Evolutionary conservation across 306 rosid genomes (phyloP).

Genomic region (Gleditsia sinensis): DNA sequence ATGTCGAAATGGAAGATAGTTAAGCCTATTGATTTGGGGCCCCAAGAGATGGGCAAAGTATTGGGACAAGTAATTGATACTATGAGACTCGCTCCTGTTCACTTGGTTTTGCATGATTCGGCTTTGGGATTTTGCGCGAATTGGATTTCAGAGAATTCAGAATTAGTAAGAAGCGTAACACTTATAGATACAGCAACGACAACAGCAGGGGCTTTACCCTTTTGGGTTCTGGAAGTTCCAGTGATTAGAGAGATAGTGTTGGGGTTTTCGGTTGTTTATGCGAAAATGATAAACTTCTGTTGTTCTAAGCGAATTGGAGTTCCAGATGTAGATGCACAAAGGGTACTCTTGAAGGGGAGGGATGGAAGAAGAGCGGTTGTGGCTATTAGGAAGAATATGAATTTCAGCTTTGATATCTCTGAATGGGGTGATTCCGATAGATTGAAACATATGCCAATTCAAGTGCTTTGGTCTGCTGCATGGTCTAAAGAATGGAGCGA

Average conservation of each 20-base stretch:
- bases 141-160: conserved; percentile 73
- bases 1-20: conserved; percentile 54
- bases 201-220: conserved; percentile 62
- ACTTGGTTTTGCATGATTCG: conserved; percentile 85
- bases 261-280: conserved; percentile 56
- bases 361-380: conserved; percentile 71
- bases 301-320: conserved; percentile 60
- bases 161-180: conserved; percentile 70
- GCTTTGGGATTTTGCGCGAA: conserved; percentile 64
- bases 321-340: conserved; percentile 62
- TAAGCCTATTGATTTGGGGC: conserved; percentile 65
- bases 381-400: conserved; percentile 71
- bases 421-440: conserved; percentile 84
- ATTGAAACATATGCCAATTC: conserved; percentile 71
- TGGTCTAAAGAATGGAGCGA: conserved; percentile 91
- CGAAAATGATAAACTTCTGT: conserved; percentile 55
- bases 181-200: conserved; percentile 63
- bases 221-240: conserved; percentile 64
- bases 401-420: conserved; percentile 78
- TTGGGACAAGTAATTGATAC: conserved; percentile 75
- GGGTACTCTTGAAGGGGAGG: conserved; percentile 71
- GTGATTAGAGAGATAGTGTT: conserved; percentile 66
- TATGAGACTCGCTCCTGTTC: conserved; percentile 73
- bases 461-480: conserved; percentile 71
- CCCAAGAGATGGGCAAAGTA: conserved; percentile 68